phyloP scores from a whole-genome alignment of 2,329 filamentous ascomycete species.

The Pseudogymnoascus sp. region DNA sequence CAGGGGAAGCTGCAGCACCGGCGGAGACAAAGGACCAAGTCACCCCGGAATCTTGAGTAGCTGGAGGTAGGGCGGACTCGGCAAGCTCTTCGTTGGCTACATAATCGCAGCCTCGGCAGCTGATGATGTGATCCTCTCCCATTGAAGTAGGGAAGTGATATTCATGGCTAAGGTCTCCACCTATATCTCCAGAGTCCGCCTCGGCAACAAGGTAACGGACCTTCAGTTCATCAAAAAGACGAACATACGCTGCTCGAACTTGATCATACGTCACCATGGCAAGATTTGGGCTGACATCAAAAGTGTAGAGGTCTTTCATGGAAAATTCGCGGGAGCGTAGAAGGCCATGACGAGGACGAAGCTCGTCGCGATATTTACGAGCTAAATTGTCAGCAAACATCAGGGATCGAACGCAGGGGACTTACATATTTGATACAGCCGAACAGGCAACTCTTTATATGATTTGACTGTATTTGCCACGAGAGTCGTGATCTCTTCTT shows the following conservation, averaged over 20 bases:
- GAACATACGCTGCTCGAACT: slow-evolving; percentile 65
- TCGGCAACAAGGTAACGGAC: slow-evolving; percentile 78
- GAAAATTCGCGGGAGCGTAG: slow-evolving; percentile 83
- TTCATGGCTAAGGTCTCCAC: slow-evolving; percentile 86
- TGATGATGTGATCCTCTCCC: slow-evolving; percentile 80
- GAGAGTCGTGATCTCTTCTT: slow-evolving; percentile 87
- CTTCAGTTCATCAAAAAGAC: slow-evolving; percentile 74
- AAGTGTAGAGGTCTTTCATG: slow-evolving; percentile 98
- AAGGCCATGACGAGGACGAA: slow-evolving; percentile 78
- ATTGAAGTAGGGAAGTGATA: slow-evolving; percentile 75
- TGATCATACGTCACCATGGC: slow-evolving; percentile 74
- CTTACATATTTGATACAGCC: slow-evolving; percentile 83
- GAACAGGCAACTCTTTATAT: slow-evolving; percentile 77
- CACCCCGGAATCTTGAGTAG: background rate
- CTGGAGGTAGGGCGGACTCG: slow-evolving; percentile 25
- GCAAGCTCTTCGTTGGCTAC: slow-evolving; percentile 86
- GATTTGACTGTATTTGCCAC: slow-evolving; percentile 68
- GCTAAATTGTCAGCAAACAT: slow-evolving; percentile 38
- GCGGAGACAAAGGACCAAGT: slow-evolving; percentile 5
- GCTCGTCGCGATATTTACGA: slow-evolving; percentile 90
- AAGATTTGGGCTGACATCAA: slow-evolving; percentile 60
- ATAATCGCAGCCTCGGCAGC: slow-evolving; percentile 65
- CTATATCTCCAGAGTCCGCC: slow-evolving; percentile 94
- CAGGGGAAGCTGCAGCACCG: background rate
- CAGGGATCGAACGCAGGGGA: slow-evolving; percentile 1